Conservation (phyloP, 192 early-diverging fungal genomes). For the Helicostylum pulchrum region DNA sequence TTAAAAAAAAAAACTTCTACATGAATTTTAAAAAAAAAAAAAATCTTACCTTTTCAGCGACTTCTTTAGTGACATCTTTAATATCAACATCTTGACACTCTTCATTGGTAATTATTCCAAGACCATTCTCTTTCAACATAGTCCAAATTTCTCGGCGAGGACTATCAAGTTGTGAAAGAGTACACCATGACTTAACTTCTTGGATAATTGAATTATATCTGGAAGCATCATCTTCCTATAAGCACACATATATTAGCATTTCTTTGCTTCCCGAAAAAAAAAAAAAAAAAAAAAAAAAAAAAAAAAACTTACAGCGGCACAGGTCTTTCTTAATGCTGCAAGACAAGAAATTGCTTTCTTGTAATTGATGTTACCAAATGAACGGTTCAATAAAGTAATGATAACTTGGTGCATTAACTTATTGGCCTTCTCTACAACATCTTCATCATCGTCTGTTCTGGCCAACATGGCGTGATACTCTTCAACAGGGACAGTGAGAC, state of each 20-base stretch:
- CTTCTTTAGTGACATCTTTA: constrained; percentile 39
- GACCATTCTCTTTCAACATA: constrained; percentile 32
- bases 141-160: constrained; percentile 54
- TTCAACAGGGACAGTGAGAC: constrained; percentile 51
- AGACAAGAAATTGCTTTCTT: constrained; percentile 57
- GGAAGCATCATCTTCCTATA: constrained; percentile 35
- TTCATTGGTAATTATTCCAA: constrained; percentile 45
- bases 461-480: constrained; percentile 62
- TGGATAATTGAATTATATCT: constrained; percentile 54
- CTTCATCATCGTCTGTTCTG: constrained; percentile 49
- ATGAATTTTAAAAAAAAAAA: too few relatives aligned
- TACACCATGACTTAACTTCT: constrained; percentile 38
- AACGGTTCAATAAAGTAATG: constrained; percentile 41
- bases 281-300: too few relatives aligned
- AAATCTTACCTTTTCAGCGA: constrained; percentile 55
- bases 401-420: neutral
- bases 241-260: neutral
- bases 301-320: constrained; percentile 2
- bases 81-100: constrained; percentile 44
- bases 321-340: constrained; percentile 42
- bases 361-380: constrained; percentile 54
- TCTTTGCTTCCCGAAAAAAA: too few relatives aligned
- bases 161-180: constrained; percentile 26
- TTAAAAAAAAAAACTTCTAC: too few relatives aligned
- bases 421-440: constrained; percentile 42